A percentile compares a stretch with the other conserved stretches of the same genome.
Conservation (phyloP, 768 basidiomycete genomes). For the Plicaturopsis crispa region DNA sequence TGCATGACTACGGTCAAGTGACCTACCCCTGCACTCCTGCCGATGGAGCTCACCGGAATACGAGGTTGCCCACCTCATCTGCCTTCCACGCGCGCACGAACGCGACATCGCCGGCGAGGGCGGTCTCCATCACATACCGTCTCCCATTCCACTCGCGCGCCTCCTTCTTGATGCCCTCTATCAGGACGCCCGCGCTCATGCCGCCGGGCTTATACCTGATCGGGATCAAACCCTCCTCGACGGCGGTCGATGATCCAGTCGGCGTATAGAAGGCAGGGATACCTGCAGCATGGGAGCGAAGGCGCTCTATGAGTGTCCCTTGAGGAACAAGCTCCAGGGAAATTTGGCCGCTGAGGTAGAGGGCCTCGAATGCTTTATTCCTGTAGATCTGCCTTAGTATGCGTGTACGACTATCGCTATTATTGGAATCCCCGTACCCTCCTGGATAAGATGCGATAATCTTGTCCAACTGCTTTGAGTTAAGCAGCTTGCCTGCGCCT, state of each 20-base stretch:
- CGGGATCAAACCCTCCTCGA: constrained; percentile 75
- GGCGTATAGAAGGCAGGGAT: constrained; percentile 94
- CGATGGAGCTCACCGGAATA: constrained; percentile 60
- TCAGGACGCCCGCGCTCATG: constrained; percentile 58
- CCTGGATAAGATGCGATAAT: constrained; percentile 89
- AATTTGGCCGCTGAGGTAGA: constrained; percentile 76
- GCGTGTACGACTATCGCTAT: background rate
- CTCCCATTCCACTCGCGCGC: constrained; percentile 70
- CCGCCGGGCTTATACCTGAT: constrained; percentile 74
- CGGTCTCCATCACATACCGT: constrained; percentile 74
- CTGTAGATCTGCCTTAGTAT: constrained; percentile 25
- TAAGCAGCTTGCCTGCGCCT: constrained; percentile 59
- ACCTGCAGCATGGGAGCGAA: constrained; percentile 85
- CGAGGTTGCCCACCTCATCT: constrained; percentile 84
- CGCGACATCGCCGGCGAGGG: constrained; percentile 75
- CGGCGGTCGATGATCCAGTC: constrained; percentile 79
- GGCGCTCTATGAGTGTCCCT: constrained; percentile 82
- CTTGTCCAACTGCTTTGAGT: constrained; percentile 70
- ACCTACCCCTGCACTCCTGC: background rate
- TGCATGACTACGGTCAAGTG: constrained; percentile 16
- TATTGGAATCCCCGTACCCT: no score
- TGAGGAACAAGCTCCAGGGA: constrained; percentile 88
- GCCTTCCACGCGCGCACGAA: constrained; percentile 89
- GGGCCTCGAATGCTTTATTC: constrained; percentile 79
- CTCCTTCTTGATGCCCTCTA: constrained; percentile 74